These are phyloP conservation scores for Solanum medicagineum DNA, from an alignment of 257 asterid species.

Conservation along the genomic window DNA sequence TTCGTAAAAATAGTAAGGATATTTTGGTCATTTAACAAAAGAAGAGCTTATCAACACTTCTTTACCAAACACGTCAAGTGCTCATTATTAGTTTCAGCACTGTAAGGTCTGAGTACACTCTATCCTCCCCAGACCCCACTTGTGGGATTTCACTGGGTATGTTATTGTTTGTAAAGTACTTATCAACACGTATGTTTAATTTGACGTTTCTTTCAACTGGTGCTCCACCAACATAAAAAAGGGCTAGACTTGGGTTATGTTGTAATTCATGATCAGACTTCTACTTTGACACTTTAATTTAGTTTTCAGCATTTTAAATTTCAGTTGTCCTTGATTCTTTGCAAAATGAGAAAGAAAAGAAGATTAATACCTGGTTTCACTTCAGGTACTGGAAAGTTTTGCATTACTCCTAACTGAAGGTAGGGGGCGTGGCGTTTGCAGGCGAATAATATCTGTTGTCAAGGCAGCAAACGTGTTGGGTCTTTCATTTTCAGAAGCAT, in stretches of 20 bases:
- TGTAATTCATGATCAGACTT: not conserved
- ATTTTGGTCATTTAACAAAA: not conserved
- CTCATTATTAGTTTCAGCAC: not conserved
- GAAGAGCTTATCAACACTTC: not conserved
- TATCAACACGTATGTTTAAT: not conserved
- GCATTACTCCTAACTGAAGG: conserved; percentile 51
- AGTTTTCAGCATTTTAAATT: not conserved
- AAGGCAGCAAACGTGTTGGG: conserved; percentile 88
- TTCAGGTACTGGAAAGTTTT: conserved; percentile 70
- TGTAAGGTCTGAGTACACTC: not conserved
- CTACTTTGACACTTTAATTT: not conserved
- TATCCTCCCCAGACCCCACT: no score
- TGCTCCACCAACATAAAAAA: not conserved
- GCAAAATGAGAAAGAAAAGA: not conserved
- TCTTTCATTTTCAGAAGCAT: conserved; percentile 84
- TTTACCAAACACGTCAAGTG: not conserved
- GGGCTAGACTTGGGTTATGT: not conserved
- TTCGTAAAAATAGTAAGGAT: not conserved
- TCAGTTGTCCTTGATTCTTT: not conserved
- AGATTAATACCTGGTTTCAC: not conserved
- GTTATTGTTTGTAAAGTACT: not conserved
- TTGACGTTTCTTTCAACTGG: not conserved
- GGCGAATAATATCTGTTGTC: conserved; percentile 72
- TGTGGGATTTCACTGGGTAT: no score
- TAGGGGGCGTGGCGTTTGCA: conserved; percentile 73